These are phyloP conservation scores for Flaveria robusta DNA, from an alignment of 129 eudicot species.

Conservation along the genomic window DNA sequence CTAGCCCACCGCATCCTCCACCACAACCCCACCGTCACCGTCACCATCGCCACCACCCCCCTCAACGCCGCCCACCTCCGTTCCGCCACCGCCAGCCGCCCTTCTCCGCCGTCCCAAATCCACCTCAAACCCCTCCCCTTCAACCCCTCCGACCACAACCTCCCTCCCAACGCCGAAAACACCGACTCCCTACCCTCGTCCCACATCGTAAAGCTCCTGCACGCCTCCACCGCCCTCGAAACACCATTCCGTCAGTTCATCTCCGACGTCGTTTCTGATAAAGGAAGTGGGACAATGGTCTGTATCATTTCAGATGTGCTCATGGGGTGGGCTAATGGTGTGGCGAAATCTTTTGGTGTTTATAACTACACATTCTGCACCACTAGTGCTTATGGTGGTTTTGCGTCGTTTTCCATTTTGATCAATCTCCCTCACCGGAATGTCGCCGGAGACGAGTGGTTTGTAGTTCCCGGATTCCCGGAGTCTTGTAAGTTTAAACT, in stretches of 20 bases:
- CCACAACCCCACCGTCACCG: constrained; percentile 30
- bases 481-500: too few relatives aligned
- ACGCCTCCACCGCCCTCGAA: too few relatives aligned
- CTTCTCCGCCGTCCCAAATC: constrained; percentile 7
- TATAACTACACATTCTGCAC: constrained; percentile 41
- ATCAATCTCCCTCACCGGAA: constrained; percentile 55
- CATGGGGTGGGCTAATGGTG: constrained; percentile 67
- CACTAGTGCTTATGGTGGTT: constrained; percentile 82
- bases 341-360: constrained; percentile 40
- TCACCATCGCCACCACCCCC: constrained; percentile 59
- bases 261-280: constrained; percentile 4
- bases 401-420: constrained; percentile 25
- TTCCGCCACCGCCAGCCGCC: constrained; percentile 36
- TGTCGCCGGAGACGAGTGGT: background rate
- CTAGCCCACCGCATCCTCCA: constrained; percentile 47
- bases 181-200: too few relatives aligned
- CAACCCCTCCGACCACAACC: too few relatives aligned
- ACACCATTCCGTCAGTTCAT: constrained; percentile 31
- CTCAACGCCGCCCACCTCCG: constrained; percentile 50
- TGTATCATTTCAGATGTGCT: constrained; percentile 68
- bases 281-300: constrained; percentile 28
- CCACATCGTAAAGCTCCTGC: too few relatives aligned
- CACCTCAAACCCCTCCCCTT: too few relatives aligned
- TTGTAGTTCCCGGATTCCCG: too few relatives aligned
- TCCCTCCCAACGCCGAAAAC: too few relatives aligned